These are phyloP conservation scores for Trichoderma gracile DNA, from an alignment of 2,329 filamentous ascomycete genomes.

Conservation along the genomic window DNA sequence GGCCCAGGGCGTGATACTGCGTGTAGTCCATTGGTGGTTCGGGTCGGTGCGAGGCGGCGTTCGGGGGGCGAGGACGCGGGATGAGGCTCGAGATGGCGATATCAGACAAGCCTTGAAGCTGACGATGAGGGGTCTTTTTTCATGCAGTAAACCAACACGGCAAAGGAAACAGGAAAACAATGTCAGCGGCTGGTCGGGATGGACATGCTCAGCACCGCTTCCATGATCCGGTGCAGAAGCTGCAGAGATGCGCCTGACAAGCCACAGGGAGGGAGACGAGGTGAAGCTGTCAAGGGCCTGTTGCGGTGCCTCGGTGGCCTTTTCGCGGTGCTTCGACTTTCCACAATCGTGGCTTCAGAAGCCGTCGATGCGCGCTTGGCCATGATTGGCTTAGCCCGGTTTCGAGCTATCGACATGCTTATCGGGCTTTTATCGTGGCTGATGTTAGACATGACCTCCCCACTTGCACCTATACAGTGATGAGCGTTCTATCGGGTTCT, in stretches of 20 bases:
- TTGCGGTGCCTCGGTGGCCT: slow-evolving; percentile 29
- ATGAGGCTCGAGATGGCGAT: slow-evolving; percentile 17
- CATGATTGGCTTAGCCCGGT: slow-evolving; percentile 22
- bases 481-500: neutral
- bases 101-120: slow-evolving; percentile 33
- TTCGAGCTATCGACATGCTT: slow-evolving; percentile 3
- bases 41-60: slow-evolving; percentile 2
- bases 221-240: slow-evolving; percentile 26
- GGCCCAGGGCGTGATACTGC: slow-evolving; percentile 58
- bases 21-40: slow-evolving; percentile 56
- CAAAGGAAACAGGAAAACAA: slow-evolving; percentile 8
- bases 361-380: slow-evolving; percentile 14
- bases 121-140: slow-evolving; percentile 21
- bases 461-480: slow-evolving; percentile 14
- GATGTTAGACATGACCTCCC: neutral
- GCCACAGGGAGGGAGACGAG: too few relatives aligned
- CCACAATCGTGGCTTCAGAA: slow-evolving; percentile 24
- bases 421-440: slow-evolving; percentile 1
- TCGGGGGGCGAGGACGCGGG: neutral
- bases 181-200: neutral
- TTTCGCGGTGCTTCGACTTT: slow-evolving; percentile 27
- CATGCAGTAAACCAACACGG: neutral
- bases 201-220: slow-evolving; percentile 26
- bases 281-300: slow-evolving; percentile 12
- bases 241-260: too few relatives aligned